Base-by-base conservation (phyloP, 2,329 filamentous ascomycete genomes). In the Fusarium scirpi region DNA sequence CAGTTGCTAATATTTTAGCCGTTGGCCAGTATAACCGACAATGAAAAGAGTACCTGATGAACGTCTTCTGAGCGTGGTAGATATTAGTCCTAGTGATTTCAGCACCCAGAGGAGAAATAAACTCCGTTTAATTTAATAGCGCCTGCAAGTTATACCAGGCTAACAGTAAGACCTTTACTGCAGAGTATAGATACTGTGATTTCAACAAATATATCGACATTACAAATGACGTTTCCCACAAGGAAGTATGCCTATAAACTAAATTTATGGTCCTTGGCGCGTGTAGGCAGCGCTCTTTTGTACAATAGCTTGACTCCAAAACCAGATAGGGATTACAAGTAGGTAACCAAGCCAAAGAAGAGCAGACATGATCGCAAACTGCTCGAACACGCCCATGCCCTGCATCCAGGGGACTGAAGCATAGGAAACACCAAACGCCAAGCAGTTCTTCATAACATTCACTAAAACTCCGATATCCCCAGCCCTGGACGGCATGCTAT, bases 381-480 rank as follows among this genome's bases (percentile, higher is more conserved):
- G 59, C 3, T 62, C 46, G 1, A 62, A 3, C 10, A 30, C 15
- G 0, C 59, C 59, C 15, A 62, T 54, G 4, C 18, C 11, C 1
- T 40, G 12, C 46, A 62, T 41, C 59, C 57, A 62, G 5, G 46
- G 20, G 2, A 62, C 1, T 3, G 59, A 52, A 3, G 59, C 22
- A 22, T 62, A 62, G 2, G 57, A 62, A 34, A 62, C 57, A 32
- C 46, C 45, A n/a, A 62, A 62, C 2, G 46, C 59, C 2, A 62
- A 4, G 5, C 46, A 62, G 9, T 62, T 62, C 16, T 62, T 62
- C 59, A 62, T 62, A 12, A 46, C 40, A 15, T 62, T 62, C 2
- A 62, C 59, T 16, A 62, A 20, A 3, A 62, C 59, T 3, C 59
- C 57, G 5, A 62, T 62, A 8, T 62, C 59, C n/a, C 57, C 59